Conservation (phyloP, 2,329 filamentous ascomycete genomes). For the Epichloe baconii region DNA sequence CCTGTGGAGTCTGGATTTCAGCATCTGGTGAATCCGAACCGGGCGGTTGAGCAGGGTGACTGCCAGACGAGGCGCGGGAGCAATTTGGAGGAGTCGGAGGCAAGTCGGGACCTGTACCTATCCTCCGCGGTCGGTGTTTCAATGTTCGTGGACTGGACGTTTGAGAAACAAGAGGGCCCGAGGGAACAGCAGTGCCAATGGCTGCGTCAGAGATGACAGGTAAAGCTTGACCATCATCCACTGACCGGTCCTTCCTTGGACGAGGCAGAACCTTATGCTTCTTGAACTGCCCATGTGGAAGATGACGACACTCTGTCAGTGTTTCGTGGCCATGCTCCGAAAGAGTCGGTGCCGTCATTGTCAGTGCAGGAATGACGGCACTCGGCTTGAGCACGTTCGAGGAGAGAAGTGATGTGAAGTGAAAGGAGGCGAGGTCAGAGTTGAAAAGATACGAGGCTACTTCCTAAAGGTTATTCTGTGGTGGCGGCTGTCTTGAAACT, state of each 20-base stretch:
- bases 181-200: conserved; percentile 13
- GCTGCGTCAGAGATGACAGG: conserved; percentile 13
- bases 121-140: conserved; percentile 28
- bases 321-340: conserved; percentile 16
- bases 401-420: conserved; percentile 1
- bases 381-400: conserved; percentile 16
- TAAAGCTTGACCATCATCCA: conserved; percentile 13
- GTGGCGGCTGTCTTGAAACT: conserved; percentile 9
- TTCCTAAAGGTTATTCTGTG: conserved; percentile 4
- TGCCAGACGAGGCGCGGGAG: conserved; percentile 43
- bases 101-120: conserved; percentile 33
- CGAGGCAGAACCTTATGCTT: conserved; percentile 32
- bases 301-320: conserved; percentile 14
- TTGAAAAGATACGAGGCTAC: neutral
- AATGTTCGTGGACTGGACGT: conserved; percentile 25
- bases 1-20: conserved; percentile 25
- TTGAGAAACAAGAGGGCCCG: neutral
- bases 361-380: conserved; percentile 13
- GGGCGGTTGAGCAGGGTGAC: conserved; percentile 29
- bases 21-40: conserved; percentile 27
- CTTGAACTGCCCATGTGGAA: conserved; percentile 28
- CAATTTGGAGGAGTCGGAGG: conserved; percentile 52
- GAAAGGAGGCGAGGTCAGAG: neutral
- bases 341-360: conserved; percentile 19
- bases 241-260: conserved; percentile 16